A percentile compares a stretch with the other conserved stretches of the same genome.
These are phyloP conservation scores for Cymbopogon citratus DNA, from an alignment of 176 grass and related monocot species.

Conservation along the genomic window DNA sequence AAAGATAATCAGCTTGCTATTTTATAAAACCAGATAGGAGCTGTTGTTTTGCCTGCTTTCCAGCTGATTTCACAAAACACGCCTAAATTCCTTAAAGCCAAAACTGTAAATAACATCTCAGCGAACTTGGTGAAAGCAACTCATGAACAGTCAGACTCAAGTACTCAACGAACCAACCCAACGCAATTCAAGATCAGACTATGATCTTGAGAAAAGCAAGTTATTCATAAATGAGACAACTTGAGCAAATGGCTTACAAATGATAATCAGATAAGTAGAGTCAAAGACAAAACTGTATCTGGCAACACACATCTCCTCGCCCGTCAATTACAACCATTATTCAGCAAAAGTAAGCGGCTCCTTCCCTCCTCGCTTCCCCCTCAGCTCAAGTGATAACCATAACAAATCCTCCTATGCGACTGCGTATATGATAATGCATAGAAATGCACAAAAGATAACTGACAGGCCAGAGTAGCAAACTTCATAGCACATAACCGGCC, in stretches of 20 bases:
- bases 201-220: neutral
- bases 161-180: neutral
- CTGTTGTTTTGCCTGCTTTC: too few relatives aligned
- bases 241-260: constrained; percentile 12
- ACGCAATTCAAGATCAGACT: neutral
- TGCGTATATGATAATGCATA: neutral
- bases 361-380: neutral
- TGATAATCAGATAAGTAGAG: constrained; percentile 32
- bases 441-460: constrained; percentile 23
- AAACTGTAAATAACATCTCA: too few relatives aligned
- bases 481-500: neutral
- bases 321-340: constrained; percentile 36
- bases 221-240: neutral
- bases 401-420: constrained; percentile 2
- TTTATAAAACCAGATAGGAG: too few relatives aligned
- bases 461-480: neutral
- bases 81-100: too few relatives aligned
- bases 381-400: constrained; percentile 20
- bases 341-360: constrained; percentile 6
- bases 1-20: too few relatives aligned
- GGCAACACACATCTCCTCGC: constrained; percentile 1
- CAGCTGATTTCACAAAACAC: too few relatives aligned
- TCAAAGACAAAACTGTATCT: constrained; percentile 20
- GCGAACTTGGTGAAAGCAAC: neutral
- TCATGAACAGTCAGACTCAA: neutral